These are phyloP conservation scores for Teratosphaeriaceae sp. DNA, from an alignment of 2,329 filamentous ascomycete genomes.

Conservation along the genomic window DNA sequence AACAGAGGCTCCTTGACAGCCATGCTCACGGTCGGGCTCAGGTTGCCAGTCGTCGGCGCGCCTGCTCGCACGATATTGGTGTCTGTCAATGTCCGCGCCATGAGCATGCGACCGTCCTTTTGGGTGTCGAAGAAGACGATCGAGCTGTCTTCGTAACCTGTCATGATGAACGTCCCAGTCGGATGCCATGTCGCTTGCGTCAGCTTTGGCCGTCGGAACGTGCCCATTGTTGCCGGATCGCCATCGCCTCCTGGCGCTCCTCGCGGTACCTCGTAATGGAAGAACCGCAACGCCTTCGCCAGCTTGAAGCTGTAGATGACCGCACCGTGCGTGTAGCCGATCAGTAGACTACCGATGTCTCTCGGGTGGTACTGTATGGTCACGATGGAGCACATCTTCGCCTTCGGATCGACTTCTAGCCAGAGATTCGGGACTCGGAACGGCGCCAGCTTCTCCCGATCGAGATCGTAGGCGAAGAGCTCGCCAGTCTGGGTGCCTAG, in stretches of 20 bases:
- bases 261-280: slow-evolving; percentile 72
- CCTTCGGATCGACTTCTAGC: slow-evolving; percentile 63
- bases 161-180: slow-evolving; percentile 81
- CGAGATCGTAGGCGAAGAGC: slow-evolving; percentile 86
- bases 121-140: slow-evolving; percentile 80
- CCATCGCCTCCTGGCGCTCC: slow-evolving; percentile 75
- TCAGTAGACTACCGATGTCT: slow-evolving; percentile 83
- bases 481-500: slow-evolving; percentile 64
- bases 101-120: slow-evolving; percentile 76
- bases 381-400: slow-evolving; percentile 60
- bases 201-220: slow-evolving; percentile 62
- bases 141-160: slow-evolving; percentile 83
- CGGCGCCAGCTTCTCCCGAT: slow-evolving; percentile 66
- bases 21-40: slow-evolving; percentile 38
- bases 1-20: slow-evolving; percentile 66
- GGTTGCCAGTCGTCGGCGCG: slow-evolving; percentile 10
- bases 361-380: slow-evolving; percentile 80
- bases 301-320: slow-evolving; percentile 94
- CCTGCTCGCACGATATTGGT: slow-evolving; percentile 64
- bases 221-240: slow-evolving; percentile 56
- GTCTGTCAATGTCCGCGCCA: slow-evolving; percentile 73
- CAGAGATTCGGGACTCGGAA: slow-evolving; percentile 87
- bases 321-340: slow-evolving; percentile 84
- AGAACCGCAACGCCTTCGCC: slow-evolving; percentile 68
- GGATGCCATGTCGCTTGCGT: slow-evolving; percentile 91